A percentile compares a stretch with the other conserved stretches of the same genome.
Evolutionary conservation across 1,284 basidiomycete genomes (phyloP).

Genomic region (Fomes fomentarius): DNA sequence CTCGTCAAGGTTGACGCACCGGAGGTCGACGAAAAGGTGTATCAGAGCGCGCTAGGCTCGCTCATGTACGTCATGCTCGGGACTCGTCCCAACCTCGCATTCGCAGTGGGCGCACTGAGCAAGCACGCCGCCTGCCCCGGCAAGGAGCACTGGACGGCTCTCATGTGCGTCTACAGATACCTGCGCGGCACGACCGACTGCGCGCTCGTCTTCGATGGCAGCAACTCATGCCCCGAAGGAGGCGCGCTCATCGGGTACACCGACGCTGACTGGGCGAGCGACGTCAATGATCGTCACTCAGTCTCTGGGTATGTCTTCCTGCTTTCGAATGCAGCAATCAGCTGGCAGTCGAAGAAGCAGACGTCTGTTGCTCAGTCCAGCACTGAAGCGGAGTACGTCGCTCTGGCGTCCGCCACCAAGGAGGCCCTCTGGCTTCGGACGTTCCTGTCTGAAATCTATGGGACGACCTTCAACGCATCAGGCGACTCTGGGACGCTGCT

Average conservation of each 20-base stretch:
- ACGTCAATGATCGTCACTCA: conserved; percentile 19
- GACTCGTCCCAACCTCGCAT: conserved; percentile 21
- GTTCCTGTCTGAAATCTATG: conserved; percentile 9
- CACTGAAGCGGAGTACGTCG: conserved; percentile 32
- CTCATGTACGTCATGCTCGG: conserved; percentile 11
- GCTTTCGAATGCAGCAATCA: conserved; percentile 22
- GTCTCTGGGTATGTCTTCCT: conserved; percentile 14
- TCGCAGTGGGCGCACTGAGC: conserved; percentile 11
- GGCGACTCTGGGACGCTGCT: conserved; percentile 1
- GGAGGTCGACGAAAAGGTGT: too few relatives aligned
- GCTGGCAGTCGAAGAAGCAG: conserved; percentile 33
- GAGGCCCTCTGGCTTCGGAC: conserved; percentile 14
- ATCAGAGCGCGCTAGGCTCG: conserved; percentile 4
- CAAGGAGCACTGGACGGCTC: conserved; percentile 16
- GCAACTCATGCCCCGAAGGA: conserved; percentile 2
- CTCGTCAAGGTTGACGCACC: conserved; percentile 15
- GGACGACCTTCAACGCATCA: not conserved
- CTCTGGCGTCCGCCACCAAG: conserved; percentile 10
- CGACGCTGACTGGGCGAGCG: conserved; percentile 35
- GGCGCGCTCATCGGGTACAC: conserved; percentile 20
- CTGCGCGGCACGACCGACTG: not conserved
- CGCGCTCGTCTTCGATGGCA: not conserved
- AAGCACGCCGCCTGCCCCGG: conserved; percentile 13
- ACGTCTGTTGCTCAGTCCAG: conserved; percentile 28
- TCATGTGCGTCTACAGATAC: conserved; percentile 16